A percentile compares a stretch with the other conserved stretches of the same genome.
These are phyloP conservation scores for Abrus precatorius DNA, from an alignment of 306 rosid species.

Conservation along the genomic window DNA sequence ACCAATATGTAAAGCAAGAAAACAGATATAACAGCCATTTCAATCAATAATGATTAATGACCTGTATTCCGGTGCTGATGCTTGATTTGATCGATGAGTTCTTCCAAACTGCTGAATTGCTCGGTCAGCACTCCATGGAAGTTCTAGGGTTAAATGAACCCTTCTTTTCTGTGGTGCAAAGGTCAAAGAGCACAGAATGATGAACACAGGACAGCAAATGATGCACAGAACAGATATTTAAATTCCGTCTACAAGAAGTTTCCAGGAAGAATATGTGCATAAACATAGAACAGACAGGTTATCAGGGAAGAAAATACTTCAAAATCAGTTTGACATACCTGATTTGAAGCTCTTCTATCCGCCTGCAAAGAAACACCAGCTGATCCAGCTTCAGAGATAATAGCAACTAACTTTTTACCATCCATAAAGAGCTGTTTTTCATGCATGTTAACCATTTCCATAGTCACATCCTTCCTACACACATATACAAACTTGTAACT, in stretches of 20 bases:
- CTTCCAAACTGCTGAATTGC: conserved; percentile 99
- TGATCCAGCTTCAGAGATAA: conserved; percentile 99
- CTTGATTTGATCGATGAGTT: conserved; percentile 98
- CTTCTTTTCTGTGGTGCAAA: conserved; percentile 82
- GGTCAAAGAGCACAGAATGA: conserved; percentile 22
- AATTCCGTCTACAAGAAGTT: conserved; percentile 26
- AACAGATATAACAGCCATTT: conserved; percentile 21
- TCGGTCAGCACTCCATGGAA: conserved; percentile 99
- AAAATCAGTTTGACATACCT: conserved; percentile 59
- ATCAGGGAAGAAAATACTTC: conserved; percentile 17
- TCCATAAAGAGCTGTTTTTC: conserved; percentile 99
- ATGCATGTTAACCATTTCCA: conserved; percentile 99
- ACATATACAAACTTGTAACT: conserved; percentile 38
- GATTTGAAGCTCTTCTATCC: conserved; percentile 92
- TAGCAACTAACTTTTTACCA: conserved; percentile 91
- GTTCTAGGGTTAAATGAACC: conserved; percentile 95
- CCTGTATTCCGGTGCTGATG: conserved; percentile 99
- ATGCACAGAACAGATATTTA: conserved; percentile 34
- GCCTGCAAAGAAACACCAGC: conserved; percentile 99
- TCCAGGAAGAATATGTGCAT: conserved; percentile 26
- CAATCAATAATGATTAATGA: conserved; percentile 47
- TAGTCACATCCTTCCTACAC: conserved; percentile 86
- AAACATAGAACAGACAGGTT: conserved; percentile 25
- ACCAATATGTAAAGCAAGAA: conserved; percentile 35
- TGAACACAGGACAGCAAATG: conserved; percentile 35